Evolutionary conservation across 2,329 filamentous ascomycete species (phyloP), one percentile per base, ranked within the genome.

Genomic region (Cytospora schulzeri): DNA sequence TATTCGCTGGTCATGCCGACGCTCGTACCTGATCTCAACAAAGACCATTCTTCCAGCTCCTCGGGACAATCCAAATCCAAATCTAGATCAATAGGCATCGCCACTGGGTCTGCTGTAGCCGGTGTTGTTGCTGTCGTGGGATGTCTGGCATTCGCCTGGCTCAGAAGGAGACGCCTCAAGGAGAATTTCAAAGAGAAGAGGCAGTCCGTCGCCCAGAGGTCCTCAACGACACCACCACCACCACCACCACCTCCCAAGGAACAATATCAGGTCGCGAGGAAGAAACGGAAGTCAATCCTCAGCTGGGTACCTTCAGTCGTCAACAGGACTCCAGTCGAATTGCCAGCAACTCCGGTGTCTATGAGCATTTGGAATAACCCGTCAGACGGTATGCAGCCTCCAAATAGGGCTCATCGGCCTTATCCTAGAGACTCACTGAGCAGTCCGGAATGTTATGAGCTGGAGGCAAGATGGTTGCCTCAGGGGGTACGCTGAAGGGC

Each of bases 241-340:
- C 65, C 65, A 33, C 65, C 65, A 14, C n/a, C 65, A 15, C 65
- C 65, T 22, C 65, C 54, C 1, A 66, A 66, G 14, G 62, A 66
- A 35, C 41, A 48, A 3, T 38, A 45, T 24, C 59, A 61, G 24
- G 7, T 54, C 35, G 54, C 55, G 15, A 66, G 55, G 50, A 66
- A 33, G 55, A 66, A 66, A 26, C 65, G 65, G 17, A 65, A 26
- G 29, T 66, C 65, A 9, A 31, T 64, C 24, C 48, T 52, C 24
- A 66, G 65, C 50, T 66, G 65, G 65, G 65, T 64, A 11, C 65
- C 65, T 9, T 65, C 65, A 14, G 33, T 64, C 12, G 55, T 66
- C 4, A 66, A 66, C n/a, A 60, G 38, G 14, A 62, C 65, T 9
- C 65, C 65, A 17, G 62, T 45, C 11, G 65, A 66, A 22, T 28